phyloP scores from a whole-genome alignment of 257 asterid species.

The Leptodermis oblonga region DNA sequence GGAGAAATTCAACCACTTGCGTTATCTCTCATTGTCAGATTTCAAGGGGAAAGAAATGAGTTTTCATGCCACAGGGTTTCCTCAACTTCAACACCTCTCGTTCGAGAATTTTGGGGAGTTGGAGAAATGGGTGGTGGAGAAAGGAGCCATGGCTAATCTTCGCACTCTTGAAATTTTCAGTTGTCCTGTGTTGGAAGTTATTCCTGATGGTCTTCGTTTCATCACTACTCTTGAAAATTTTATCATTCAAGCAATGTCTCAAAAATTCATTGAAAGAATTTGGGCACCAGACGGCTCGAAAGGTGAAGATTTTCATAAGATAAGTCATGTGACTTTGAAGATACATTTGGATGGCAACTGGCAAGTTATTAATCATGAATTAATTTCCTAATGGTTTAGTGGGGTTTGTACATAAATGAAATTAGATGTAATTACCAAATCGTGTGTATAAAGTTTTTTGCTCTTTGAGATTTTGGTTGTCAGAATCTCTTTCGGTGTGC shows the following conservation, averaged over 20 bases:
- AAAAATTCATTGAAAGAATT: background rate
- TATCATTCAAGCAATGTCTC: background rate
- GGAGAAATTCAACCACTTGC: constrained; percentile 17
- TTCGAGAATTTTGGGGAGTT: background rate
- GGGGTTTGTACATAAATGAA: too few relatives aligned
- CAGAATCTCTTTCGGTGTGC: too few relatives aligned
- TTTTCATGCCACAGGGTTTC: constrained; percentile 5
- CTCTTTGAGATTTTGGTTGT: too few relatives aligned
- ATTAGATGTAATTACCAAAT: too few relatives aligned
- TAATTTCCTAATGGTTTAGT: too few relatives aligned
- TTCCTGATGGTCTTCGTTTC: constrained; percentile 13
- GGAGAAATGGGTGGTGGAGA: constrained; percentile 11
- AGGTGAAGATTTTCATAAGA: constrained; percentile 5
- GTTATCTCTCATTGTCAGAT: background rate
- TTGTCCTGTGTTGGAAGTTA: constrained; percentile 2
- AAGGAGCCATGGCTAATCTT: constrained; percentile 25
- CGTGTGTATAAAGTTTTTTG: too few relatives aligned
- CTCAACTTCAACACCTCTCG: background rate
- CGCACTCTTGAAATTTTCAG: background rate
- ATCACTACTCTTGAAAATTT: background rate
- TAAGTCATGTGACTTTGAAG: background rate
- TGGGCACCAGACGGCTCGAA: background rate
- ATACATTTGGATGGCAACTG: too few relatives aligned
- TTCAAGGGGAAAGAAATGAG: constrained; percentile 13
- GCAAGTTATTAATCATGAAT: too few relatives aligned